Evolutionary conservation across 176 grass and related monocot species (phyloP).

Genomic region (Bolboschoenus planiculmis): DNA sequence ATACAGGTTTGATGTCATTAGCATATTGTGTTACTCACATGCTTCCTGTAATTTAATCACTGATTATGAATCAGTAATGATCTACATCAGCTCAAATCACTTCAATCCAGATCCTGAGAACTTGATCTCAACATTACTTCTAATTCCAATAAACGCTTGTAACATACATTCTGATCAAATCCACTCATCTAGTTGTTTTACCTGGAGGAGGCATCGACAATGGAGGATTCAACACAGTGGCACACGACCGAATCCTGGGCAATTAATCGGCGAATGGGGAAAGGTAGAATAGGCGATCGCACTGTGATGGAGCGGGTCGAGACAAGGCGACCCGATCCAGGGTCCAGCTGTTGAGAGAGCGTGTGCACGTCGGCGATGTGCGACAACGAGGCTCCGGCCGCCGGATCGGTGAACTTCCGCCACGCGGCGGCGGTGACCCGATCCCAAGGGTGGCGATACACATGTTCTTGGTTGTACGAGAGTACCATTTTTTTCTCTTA

Average conservation of each 20-base stretch:
- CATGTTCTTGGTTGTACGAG: conserved; percentile 87
- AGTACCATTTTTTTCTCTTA: conserved; percentile 34
- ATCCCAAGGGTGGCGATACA: conserved; percentile 93
- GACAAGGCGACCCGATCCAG: conserved; percentile 42
- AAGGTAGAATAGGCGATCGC: conserved; percentile 72
- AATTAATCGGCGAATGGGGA: conserved; percentile 69
- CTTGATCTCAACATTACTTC: not conserved
- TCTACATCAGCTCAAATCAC: not conserved
- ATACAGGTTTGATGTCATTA: too few relatives aligned
- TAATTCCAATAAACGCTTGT: not conserved
- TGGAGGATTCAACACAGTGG: conserved; percentile 84
- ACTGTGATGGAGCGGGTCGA: conserved; percentile 73
- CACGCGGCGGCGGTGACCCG: conserved; percentile 85
- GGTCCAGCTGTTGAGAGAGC: conserved; percentile 54
- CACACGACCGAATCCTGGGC: conserved; percentile 67
- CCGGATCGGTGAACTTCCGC: conserved; percentile 97
- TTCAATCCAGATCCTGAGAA: not conserved
- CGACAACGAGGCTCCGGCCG: conserved; percentile 47
- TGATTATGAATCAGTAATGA: not conserved
- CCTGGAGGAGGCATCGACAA: conserved; percentile 45
- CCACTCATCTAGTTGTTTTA: not conserved
- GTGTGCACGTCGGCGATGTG: conserved; percentile 89
- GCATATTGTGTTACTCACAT: too few relatives aligned
- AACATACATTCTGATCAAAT: not conserved
- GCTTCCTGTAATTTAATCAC: not conserved